These are phyloP conservation scores for Dorcoceras hygrometricum DNA, from an alignment of 257 asterid species.

Conservation along the genomic window DNA sequence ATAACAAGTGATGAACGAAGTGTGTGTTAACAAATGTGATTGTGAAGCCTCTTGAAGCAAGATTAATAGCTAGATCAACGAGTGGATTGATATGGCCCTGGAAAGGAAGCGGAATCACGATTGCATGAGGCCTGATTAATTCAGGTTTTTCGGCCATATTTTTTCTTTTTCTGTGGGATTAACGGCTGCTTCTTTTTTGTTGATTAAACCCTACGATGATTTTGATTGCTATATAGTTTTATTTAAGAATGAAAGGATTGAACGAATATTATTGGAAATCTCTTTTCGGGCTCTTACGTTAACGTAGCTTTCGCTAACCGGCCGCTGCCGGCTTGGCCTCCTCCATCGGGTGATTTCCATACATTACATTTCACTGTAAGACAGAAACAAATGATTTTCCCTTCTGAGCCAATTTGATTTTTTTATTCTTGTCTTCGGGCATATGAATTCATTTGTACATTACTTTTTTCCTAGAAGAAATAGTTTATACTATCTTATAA, in stretches of 20 bases:
- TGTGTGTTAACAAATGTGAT: slow-evolving; percentile 51
- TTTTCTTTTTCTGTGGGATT: not conserved
- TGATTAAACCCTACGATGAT: not conserved
- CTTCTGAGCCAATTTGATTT: no score
- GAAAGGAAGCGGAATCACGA: slow-evolving; percentile 44
- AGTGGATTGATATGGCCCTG: slow-evolving; percentile 62
- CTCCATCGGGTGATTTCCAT: no score
- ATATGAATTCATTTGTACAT: no score
- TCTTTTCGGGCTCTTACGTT: not conserved
- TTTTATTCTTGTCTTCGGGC: no score
- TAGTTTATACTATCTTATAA: no score
- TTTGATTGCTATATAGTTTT: not conserved
- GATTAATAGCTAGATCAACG: slow-evolving; percentile 48
- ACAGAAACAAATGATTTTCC: no score
- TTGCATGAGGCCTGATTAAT: slow-evolving; percentile 38
- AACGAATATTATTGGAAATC: not conserved
- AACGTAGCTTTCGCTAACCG: not conserved
- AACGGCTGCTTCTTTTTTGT: not conserved
- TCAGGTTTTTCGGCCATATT: slow-evolving; percentile 12
- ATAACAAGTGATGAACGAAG: slow-evolving; percentile 37
- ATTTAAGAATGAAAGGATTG: no score
- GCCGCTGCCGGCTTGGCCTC: not conserved
- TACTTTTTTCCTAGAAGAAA: no score
- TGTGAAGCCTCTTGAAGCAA: slow-evolving; percentile 53
- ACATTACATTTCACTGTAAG: no score